These are phyloP conservation scores for Daldinia childiae DNA, from an alignment of 495 filamentous ascomycete species.

Conservation along the genomic window DNA sequence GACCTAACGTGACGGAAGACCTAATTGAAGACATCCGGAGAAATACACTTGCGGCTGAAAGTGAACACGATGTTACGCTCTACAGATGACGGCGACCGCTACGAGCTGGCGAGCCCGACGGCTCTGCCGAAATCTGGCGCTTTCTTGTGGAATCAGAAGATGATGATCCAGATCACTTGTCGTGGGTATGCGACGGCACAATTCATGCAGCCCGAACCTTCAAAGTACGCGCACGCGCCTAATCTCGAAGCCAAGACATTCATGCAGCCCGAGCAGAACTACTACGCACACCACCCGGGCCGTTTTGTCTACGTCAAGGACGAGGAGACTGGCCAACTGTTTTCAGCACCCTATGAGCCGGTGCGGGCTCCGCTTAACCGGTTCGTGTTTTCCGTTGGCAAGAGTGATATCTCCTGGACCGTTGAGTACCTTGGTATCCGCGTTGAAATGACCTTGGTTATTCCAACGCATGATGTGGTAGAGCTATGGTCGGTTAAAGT, in stretches of 20 bases:
- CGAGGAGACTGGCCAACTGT: conserved; percentile 60
- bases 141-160: conserved; percentile 69
- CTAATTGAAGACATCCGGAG: conserved; percentile 24
- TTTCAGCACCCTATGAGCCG: conserved; percentile 65
- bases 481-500: conserved; percentile 66
- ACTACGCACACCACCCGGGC: conserved; percentile 67
- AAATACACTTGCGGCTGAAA: conserved; percentile 29
- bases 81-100: conserved; percentile 62
- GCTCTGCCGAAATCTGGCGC: conserved; percentile 64
- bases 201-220: conserved; percentile 68
- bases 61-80: conserved; percentile 50
- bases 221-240: conserved; percentile 65
- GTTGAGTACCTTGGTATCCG: conserved; percentile 61
- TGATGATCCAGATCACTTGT: conserved; percentile 68
- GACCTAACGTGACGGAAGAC: conserved; percentile 19
- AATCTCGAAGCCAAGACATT: conserved; percentile 67
- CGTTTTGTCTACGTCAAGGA: conserved; percentile 69
- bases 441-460: conserved; percentile 61
- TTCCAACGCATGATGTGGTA: conserved; percentile 63
- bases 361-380: conserved; percentile 59
- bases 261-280: conserved; percentile 68
- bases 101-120: conserved; percentile 64
- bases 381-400: conserved; percentile 65
- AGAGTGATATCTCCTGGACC: conserved; percentile 63
- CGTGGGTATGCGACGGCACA: conserved; percentile 65